Percentiles rank a stretch among this genome's conserved stretches.
phyloP scores from a whole-genome alignment of 108 stramenopile species.

The Schizochytrium sp. region DNA sequence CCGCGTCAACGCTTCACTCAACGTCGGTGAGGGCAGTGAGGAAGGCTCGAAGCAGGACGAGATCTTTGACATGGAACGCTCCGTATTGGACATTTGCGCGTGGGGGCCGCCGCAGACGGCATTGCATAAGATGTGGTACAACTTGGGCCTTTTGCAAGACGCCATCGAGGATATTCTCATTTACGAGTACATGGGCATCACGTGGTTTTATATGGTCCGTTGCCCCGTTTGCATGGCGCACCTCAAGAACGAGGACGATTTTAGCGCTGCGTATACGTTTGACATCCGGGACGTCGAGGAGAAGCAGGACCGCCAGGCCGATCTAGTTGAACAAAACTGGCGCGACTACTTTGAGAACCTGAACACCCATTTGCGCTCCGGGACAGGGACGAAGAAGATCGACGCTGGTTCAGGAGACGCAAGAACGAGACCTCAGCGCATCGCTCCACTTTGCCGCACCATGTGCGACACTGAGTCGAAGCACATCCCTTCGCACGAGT shows the following conservation, averaged over 20 bases:
- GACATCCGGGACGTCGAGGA: neutral
- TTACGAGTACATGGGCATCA: conserved; percentile 10
- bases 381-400: neutral
- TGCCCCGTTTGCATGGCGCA: neutral
- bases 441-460: neutral
- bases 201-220: neutral
- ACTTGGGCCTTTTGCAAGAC: neutral
- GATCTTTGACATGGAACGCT: neutral
- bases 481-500: neutral
- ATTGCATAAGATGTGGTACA: neutral
- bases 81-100: neutral
- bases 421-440: no score
- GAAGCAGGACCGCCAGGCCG: neutral
- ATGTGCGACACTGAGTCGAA: neutral
- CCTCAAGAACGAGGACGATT: neutral
- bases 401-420: neutral
- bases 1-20: neutral
- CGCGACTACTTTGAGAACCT: neutral
- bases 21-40: neutral
- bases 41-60: neutral
- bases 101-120: neutral
- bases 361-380: neutral
- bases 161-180: neutral
- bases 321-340: neutral
- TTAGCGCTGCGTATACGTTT: neutral